These are phyloP conservation scores for Cyberlindnera mrakii DNA, from an alignment of 805 yeast genomes.

Conservation along the genomic window DNA sequence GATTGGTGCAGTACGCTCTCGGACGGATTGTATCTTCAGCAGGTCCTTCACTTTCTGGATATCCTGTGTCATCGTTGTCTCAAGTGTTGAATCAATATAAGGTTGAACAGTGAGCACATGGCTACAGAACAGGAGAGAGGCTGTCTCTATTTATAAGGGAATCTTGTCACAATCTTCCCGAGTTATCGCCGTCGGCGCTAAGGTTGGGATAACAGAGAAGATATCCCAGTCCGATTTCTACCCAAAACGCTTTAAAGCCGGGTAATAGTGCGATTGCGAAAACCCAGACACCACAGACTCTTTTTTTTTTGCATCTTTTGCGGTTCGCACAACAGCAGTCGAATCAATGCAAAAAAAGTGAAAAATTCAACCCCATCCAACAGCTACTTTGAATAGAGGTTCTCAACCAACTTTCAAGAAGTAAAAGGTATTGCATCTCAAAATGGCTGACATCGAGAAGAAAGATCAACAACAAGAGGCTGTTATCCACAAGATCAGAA, in stretches of 20 bases:
- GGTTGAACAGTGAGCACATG: not conserved
- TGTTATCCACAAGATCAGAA: conserved; percentile 94
- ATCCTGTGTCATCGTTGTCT: conserved; percentile 3
- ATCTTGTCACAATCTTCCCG: not conserved
- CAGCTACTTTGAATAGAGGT: not conserved
- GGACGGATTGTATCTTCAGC: conserved; percentile 47
- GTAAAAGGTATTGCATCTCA: conserved; percentile 36
- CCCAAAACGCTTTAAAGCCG: not conserved
- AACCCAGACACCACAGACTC: conserved; percentile 21
- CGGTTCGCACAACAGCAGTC: not conserved
- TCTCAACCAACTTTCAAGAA: conserved; percentile 24
- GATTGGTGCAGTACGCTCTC: conserved; percentile 44
- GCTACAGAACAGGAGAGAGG: no score
- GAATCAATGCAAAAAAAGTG: conserved; percentile 1
- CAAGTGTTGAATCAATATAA: not conserved
- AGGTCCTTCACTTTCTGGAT: conserved; percentile 26
- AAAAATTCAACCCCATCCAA: conserved; percentile 9
- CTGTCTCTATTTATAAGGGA: no score
- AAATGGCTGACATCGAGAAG: conserved; percentile 79
- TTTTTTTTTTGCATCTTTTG: not conserved
- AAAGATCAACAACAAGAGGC: conserved; percentile 80
- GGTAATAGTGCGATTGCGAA: not conserved
- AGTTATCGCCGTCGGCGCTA: conserved; percentile 10
- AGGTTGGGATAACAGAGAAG: not conserved
- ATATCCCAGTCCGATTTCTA: no score